A percentile compares a stretch with the other conserved stretches of the same genome.
Conservation (phyloP, 306 rosid species). For the Gynostemma pentaphyllum region DNA sequence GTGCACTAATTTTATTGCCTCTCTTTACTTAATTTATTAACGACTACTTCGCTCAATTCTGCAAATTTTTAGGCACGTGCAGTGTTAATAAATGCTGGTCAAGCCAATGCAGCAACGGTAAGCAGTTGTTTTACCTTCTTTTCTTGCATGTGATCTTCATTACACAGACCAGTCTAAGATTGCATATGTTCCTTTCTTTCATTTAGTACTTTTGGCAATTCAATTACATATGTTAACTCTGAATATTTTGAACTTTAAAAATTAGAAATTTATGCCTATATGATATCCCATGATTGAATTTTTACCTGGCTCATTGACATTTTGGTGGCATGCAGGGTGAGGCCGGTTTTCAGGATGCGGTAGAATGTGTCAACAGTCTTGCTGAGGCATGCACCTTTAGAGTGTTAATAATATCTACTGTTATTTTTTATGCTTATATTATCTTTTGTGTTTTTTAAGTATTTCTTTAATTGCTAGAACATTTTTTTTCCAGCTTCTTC, state of each 20-base stretch:
- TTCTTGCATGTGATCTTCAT: slow-evolving; percentile 6
- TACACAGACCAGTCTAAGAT: background rate
- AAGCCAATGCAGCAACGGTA: slow-evolving; percentile 96
- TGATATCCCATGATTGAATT: background rate
- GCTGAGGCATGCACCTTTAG: slow-evolving; percentile 45
- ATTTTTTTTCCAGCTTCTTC: slow-evolving; percentile 42
- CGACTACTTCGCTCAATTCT: background rate
- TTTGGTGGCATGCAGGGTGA: slow-evolving; percentile 54
- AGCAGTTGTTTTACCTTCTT: background rate
- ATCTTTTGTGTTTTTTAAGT: slow-evolving; percentile 4
- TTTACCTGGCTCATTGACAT: slow-evolving; percentile 13
- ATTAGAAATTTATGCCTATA: background rate
- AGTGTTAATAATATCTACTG: slow-evolving; percentile 5
- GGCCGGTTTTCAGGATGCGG: slow-evolving; percentile 65
- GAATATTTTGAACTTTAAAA: background rate
- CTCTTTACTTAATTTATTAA: background rate
- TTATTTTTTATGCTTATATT: background rate
- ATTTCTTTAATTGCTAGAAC: background rate
- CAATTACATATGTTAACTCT: background rate
- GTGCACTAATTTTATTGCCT: background rate
- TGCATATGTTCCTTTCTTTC: background rate
- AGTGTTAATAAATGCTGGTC: slow-evolving; percentile 89
- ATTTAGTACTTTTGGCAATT: background rate
- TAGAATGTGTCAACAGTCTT: slow-evolving; percentile 50
- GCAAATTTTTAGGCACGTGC: slow-evolving; percentile 67